These are phyloP conservation scores for Diaporthe helianthi DNA, from an alignment of 2,329 filamentous ascomycete genomes.

Conservation along the genomic window DNA sequence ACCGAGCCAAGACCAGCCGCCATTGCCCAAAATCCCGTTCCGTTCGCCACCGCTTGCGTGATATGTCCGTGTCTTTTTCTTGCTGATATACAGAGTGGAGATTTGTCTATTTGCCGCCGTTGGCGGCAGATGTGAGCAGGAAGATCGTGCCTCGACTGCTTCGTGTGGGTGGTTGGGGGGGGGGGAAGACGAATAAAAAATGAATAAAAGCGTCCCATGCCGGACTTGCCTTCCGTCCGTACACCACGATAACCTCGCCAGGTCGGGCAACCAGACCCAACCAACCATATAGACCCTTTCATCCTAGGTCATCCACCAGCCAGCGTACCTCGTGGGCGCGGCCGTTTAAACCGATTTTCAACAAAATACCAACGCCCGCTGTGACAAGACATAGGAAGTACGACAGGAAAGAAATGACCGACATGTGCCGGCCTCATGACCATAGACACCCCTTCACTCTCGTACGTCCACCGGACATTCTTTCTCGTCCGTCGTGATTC, in stretches of 20 bases:
- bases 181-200: too few species aligned
- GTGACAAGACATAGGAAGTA: slow-evolving; percentile 33
- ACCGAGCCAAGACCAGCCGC: slow-evolving; percentile 4
- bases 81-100: slow-evolving; percentile 55
- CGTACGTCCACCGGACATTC: not conserved
- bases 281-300: slow-evolving; percentile 2
- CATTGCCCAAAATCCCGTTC: slow-evolving; percentile 9
- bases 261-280: slow-evolving; percentile 17
- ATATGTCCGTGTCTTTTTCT: slow-evolving; percentile 35
- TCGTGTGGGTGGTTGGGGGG: too few species aligned
- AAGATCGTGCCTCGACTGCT: slow-evolving; percentile 32
- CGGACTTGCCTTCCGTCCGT: not conserved
- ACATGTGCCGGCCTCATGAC: slow-evolving; percentile 4
- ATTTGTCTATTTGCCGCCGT: slow-evolving; percentile 51
- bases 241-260: slow-evolving; percentile 2
- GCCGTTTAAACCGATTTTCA: slow-evolving; percentile 15
- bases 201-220: slow-evolving; percentile 31
- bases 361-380: slow-evolving; percentile 27
- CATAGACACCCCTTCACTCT: slow-evolving; percentile 2
- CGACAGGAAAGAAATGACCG: slow-evolving; percentile 4
- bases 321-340: slow-evolving; percentile 30
- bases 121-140: slow-evolving; percentile 24
- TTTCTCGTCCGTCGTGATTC: slow-evolving; percentile 26
- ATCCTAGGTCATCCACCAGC: slow-evolving; percentile 11
- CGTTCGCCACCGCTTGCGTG: slow-evolving; percentile 18